Evolutionary conservation across 257 asterid species (phyloP).

Genomic region (Salvia hispanica): DNA sequence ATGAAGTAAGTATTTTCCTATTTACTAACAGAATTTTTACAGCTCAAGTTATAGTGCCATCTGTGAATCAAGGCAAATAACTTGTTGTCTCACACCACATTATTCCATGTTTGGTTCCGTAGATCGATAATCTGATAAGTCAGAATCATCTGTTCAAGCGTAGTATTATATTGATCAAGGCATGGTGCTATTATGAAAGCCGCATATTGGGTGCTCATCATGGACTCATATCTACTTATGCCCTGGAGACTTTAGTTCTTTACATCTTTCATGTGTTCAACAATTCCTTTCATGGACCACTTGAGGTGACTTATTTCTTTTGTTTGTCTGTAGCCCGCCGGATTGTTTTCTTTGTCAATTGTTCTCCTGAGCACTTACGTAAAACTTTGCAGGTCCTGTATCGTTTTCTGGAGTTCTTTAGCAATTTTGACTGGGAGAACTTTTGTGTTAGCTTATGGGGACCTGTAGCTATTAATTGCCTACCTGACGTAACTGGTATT

Average conservation of each 20-base stretch:
- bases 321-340: conserved; percentile 7
- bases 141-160: conserved; percentile 85
- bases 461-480: conserved; percentile 87
- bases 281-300: conserved; percentile 91
- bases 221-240: conserved; percentile 90
- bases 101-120: conserved; percentile 26
- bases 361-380: conserved; percentile 24
- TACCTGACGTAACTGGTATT: conserved; percentile 87
- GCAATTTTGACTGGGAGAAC: conserved; percentile 97
- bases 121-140: conserved; percentile 77
- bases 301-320: conserved; percentile 64
- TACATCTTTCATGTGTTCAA: conserved; percentile 97
- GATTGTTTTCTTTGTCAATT: conserved; percentile 27
- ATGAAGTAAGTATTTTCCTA: conserved; percentile 59
- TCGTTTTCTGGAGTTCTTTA: conserved; percentile 98
- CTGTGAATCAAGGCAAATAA: background rate
- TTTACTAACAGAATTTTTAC: background rate
- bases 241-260: conserved; percentile 92
- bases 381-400: conserved; percentile 78
- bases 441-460: conserved; percentile 99
- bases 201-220: conserved; percentile 90
- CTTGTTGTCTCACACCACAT: background rate
- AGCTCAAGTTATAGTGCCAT: too few species aligned
- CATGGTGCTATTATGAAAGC: conserved; percentile 97
- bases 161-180: conserved; percentile 83